Base-by-base conservation (phyloP, 2,329 filamentous ascomycete species). In the Pseudocercospora ulei region DNA sequence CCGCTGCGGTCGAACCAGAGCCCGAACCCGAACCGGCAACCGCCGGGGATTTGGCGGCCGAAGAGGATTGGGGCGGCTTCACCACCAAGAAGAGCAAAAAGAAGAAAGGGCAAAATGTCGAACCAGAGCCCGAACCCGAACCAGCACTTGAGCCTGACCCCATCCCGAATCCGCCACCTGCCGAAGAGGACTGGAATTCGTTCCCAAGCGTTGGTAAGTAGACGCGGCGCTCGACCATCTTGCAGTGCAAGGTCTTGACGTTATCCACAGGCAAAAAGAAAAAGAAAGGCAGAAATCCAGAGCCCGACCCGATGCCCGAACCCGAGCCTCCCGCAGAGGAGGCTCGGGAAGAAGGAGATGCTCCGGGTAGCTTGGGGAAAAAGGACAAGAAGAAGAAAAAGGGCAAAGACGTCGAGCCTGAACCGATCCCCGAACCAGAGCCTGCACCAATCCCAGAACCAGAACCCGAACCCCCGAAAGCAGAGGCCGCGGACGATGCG, bases 51-150 rank as follows among this genome's bases (percentile, higher is more conserved):
- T 39, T 46, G 19, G 41, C 48, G 38, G 49, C 46, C 20, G 44
- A 48, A 8, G 54, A 51, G 17, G 42, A 41, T 14, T 57, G 50
- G 54, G 48, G 45, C 7, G 40, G 50, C 11, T 49, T 49, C 23
- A 52, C 53, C 23, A 55, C 63, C 37, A 69, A 66, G 51, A 68
- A 67, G 47, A 65, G 53, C 11, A 49, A 49, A 39, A 44, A 44
- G 20, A 56, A 53, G 43, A 65, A 67, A 48, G 64, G 65, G 42
- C 65, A 67, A 50, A 55, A 36, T 4, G 41, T 48, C 8, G 45
- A 49, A 19, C 30, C 33, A 12, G 50, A 52, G 25, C 44, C 52
- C 27, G 52, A 53, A 29, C 48, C 52, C 13, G 56, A 56, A 18
- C 57, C 58, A 27, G 61, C 59, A 25, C 60, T 62, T n/a, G 51